Evolutionary conservation across 306 rosid species (phyloP).

Genomic region (Quercus wislizeni): DNA sequence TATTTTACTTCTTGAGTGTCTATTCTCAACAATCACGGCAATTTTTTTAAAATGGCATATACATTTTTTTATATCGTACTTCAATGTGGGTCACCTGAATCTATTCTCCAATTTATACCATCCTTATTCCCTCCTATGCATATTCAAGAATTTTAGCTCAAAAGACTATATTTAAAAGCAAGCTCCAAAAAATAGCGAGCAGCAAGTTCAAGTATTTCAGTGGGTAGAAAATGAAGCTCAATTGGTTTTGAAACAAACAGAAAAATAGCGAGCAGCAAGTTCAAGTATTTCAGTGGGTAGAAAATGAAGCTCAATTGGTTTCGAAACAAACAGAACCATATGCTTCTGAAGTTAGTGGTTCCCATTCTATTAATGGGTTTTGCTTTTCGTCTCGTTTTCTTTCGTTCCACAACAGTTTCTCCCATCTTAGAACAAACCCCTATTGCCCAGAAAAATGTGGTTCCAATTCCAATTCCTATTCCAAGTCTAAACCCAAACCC

Average conservation of each 20-base stretch:
- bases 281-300: neutral
- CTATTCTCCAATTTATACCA: neutral
- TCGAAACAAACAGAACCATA: constrained; percentile 38
- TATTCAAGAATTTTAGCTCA: neutral
- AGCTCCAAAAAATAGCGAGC: neutral
- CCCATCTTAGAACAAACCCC: constrained; percentile 47
- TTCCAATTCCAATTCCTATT: neutral
- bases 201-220: neutral
- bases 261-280: constrained; percentile 7
- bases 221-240: constrained; percentile 47
- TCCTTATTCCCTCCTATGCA: neutral
- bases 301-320: constrained; percentile 48
- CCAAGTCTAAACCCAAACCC: constrained; percentile 1
- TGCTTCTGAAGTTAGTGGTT: constrained; percentile 44
- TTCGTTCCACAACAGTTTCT: constrained; percentile 41
- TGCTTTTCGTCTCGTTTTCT: constrained; percentile 59
- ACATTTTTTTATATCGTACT: neutral
- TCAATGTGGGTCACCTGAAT: neutral
- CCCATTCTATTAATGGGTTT: constrained; percentile 52
- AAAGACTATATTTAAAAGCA: neutral
- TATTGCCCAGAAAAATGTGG: constrained; percentile 34
- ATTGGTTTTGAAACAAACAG: constrained; percentile 35
- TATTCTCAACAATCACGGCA: no score
- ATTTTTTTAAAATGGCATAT: no score
- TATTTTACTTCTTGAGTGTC: no score